A percentile compares a stretch with the other conserved stretches of the same genome.
Evolutionary conservation across 2,329 filamentous ascomycete genomes (phyloP).

Genomic region (Sclerotinia borealis): DNA sequence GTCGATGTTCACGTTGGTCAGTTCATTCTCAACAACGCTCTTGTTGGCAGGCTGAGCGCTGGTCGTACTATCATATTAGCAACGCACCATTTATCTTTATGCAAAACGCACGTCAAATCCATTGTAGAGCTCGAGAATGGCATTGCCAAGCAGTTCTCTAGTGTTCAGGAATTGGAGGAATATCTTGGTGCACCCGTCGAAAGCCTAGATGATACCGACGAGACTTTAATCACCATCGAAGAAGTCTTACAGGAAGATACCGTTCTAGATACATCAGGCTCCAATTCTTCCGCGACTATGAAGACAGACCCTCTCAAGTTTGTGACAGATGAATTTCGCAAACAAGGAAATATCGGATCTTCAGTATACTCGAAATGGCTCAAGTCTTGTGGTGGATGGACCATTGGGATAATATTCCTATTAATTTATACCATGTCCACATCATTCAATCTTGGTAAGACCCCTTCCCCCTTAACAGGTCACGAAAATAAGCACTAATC

Average conservation of each 20-base stretch:
- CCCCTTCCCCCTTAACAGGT: background rate
- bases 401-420: background rate
- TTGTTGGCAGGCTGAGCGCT: slow-evolving; percentile 60
- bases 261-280: background rate
- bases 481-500: background rate
- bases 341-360: slow-evolving; percentile 10
- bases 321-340: slow-evolving; percentile 9
- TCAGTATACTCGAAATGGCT: slow-evolving; percentile 7
- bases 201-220: background rate
- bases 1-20: slow-evolving; percentile 75
- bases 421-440: slow-evolving; percentile 2
- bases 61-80: slow-evolving; percentile 70
- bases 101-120: slow-evolving; percentile 63
- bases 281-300: background rate
- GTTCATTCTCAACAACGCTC: slow-evolving; percentile 68
- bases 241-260: background rate
- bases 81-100: slow-evolving; percentile 70
- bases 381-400: slow-evolving; percentile 10
- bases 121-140: slow-evolving; percentile 50
- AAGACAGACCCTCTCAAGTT: slow-evolving; percentile 7
- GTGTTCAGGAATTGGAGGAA: slow-evolving; percentile 10
- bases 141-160: slow-evolving; percentile 8
- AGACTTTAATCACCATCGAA: background rate
- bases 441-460: background rate
- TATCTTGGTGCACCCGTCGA: slow-evolving; percentile 8